Percentiles rank a stretch among this genome's conserved stretches.
Evolutionary conservation across 2,329 filamentous ascomycete genomes (phyloP).

Genomic region (Fusarium annulatum): DNA sequence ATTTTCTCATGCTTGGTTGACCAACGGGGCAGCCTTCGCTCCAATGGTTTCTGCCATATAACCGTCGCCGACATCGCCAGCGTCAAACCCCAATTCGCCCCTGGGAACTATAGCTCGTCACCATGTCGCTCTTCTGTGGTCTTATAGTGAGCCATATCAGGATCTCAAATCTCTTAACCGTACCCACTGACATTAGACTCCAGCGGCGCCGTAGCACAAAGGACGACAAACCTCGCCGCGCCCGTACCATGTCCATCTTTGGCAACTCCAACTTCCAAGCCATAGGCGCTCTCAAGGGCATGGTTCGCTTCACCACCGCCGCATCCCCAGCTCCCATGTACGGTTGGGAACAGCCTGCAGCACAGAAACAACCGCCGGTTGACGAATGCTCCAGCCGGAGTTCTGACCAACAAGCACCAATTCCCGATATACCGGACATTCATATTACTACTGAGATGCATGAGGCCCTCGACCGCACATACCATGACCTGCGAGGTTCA

Average conservation of each 20-base stretch:
- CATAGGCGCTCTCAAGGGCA: conserved; percentile 44
- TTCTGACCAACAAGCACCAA: conserved; percentile 25
- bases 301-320: conserved; percentile 50
- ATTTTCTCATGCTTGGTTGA: conserved; percentile 13
- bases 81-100: conserved; percentile 18
- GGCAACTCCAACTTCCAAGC: conserved; percentile 50
- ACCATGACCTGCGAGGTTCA: conserved; percentile 55
- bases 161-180: neutral
- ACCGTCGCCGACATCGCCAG: conserved; percentile 30
- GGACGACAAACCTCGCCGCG: conserved; percentile 45
- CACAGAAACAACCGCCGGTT: conserved; percentile 24
- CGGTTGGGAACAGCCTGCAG: conserved; percentile 34
- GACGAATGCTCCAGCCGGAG: conserved; percentile 44
- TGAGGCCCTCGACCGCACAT: conserved; percentile 60
- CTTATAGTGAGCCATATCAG: conserved; percentile 31
- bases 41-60: conserved; percentile 39
- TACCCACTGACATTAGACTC: conserved; percentile 17
- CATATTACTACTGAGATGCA: conserved; percentile 62
- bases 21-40: conserved; percentile 22
- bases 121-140: conserved; percentile 39
- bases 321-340: conserved; percentile 45
- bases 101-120: conserved; percentile 11
- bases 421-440: conserved; percentile 48
- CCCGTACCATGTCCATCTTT: conserved; percentile 55
- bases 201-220: conserved; percentile 27